Percentiles rank a stretch among this genome's conserved stretches.
Conservation (phyloP, 176 grass and related monocot genomes). For the Hordeum marinum region DNA sequence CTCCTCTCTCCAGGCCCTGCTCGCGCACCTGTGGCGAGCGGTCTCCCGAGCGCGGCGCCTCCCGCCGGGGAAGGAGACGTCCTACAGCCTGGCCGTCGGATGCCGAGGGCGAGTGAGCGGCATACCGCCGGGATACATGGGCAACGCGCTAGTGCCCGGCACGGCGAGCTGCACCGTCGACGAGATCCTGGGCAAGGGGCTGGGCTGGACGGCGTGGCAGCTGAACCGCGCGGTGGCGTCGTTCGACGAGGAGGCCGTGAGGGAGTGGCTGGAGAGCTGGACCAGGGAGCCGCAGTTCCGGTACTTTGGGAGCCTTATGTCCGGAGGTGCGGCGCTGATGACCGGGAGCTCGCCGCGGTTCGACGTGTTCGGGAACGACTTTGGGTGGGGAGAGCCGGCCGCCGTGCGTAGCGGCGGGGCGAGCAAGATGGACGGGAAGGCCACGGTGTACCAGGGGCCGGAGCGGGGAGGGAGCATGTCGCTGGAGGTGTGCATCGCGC, state of each 20-base stretch:
- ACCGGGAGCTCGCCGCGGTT: background rate
- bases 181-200: background rate
- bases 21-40: background rate
- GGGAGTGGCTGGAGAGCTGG: background rate
- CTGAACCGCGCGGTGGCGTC: background rate
- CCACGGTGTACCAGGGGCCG: background rate
- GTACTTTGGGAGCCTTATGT: background rate
- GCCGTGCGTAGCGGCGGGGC: background rate
- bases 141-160: background rate
- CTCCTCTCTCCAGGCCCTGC: background rate
- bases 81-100: background rate
- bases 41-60: background rate
- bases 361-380: background rate
- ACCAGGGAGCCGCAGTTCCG: background rate
- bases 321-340: background rate
- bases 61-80: background rate
- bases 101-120: background rate
- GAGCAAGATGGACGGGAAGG: background rate
- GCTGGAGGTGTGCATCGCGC: background rate
- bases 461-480: background rate
- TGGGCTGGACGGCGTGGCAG: background rate
- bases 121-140: background rate
- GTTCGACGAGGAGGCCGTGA: background rate
- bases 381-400: background rate
- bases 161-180: background rate